A percentile compares a stretch with the other conserved stretches of the same genome.
Evolutionary conservation across 208 protist species (phyloP).

Genomic region (Crithidia brevicula): DNA sequence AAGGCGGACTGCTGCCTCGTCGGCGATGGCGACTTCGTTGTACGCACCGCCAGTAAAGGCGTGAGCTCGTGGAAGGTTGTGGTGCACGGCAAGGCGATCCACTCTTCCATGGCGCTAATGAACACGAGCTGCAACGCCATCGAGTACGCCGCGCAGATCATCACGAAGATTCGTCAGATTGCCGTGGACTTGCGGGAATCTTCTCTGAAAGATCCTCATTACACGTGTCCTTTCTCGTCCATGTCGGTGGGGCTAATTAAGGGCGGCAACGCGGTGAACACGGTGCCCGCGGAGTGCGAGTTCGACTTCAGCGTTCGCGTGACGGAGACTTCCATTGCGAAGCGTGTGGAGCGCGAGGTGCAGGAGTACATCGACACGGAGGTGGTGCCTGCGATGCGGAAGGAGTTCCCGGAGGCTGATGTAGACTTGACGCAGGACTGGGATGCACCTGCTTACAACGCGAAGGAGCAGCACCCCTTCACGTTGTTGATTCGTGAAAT

Average conservation of each 20-base stretch:
- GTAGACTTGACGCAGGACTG: constrained; percentile 12
- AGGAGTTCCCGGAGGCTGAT: constrained; percentile 29
- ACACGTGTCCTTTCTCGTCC: constrained; percentile 26
- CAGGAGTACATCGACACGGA: constrained; percentile 33
- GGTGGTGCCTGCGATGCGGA: constrained; percentile 31
- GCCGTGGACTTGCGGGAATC: constrained; percentile 29
- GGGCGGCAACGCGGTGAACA: constrained; percentile 47
- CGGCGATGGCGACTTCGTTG: background rate
- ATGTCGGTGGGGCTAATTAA: constrained; percentile 39
- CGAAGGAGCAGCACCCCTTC: constrained; percentile 36
- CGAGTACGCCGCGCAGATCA: constrained; percentile 41
- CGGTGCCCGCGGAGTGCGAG: constrained; percentile 49
- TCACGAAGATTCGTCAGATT: constrained; percentile 35
- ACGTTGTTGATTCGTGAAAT: constrained; percentile 24
- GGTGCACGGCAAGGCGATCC: constrained; percentile 38
- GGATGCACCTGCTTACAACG: constrained; percentile 24
- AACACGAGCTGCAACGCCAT: constrained; percentile 41
- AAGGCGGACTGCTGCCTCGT: constrained; percentile 30
- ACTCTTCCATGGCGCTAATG: constrained; percentile 46
- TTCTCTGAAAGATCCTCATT: constrained; percentile 18
- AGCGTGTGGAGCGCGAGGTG: constrained; percentile 22
- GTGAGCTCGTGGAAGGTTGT: constrained; percentile 27
- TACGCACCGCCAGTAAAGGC: constrained; percentile 42
- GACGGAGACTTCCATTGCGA: constrained; percentile 11
- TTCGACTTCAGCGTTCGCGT: constrained; percentile 40